A percentile compares a stretch with the other conserved stretches of the same genome.
These are phyloP conservation scores for Mortierella sp. DNA, from an alignment of 371 early-diverging fungal genomes.

Conservation along the genomic window DNA sequence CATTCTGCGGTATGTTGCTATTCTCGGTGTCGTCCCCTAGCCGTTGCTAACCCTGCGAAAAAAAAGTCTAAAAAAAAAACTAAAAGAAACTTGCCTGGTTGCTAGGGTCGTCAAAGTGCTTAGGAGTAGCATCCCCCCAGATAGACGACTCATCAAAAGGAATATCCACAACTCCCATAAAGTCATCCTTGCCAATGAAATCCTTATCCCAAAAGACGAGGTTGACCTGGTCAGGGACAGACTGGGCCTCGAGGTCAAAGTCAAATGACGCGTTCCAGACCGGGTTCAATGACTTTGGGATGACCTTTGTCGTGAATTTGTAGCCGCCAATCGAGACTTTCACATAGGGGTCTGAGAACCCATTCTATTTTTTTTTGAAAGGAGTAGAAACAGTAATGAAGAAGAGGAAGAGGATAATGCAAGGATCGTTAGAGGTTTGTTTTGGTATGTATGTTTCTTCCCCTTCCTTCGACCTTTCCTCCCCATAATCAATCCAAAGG, in stretches of 20 bases:
- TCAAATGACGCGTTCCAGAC: constrained; percentile 80
- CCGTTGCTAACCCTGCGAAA: background rate
- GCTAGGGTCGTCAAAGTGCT: constrained; percentile 63
- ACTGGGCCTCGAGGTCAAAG: constrained; percentile 62
- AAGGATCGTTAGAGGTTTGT: background rate
- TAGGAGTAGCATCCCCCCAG: constrained; percentile 20
- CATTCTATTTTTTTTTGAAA: constrained; percentile 27
- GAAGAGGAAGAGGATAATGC: background rate
- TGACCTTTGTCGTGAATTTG: constrained; percentile 74
- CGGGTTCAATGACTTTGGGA: constrained; percentile 77
- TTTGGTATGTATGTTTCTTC: no score
- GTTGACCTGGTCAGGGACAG: constrained; percentile 58
- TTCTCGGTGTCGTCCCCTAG: background rate
- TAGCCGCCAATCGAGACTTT: constrained; percentile 70
- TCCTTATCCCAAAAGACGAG: constrained; percentile 73
- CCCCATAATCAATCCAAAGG: background rate
- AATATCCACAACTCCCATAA: constrained; percentile 21
- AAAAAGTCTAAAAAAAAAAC: background rate
- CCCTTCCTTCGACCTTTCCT: background rate
- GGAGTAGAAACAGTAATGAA: background rate
- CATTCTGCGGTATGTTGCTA: background rate
- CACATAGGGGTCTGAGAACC: constrained; percentile 74
- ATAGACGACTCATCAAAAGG: constrained; percentile 25
- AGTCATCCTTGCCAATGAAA: constrained; percentile 60
- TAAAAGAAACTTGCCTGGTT: constrained; percentile 41